A percentile compares a stretch with the other conserved stretches of the same genome.
Conservation (phyloP, 192 early-diverging fungal species). For the Coemansia asiatica region DNA sequence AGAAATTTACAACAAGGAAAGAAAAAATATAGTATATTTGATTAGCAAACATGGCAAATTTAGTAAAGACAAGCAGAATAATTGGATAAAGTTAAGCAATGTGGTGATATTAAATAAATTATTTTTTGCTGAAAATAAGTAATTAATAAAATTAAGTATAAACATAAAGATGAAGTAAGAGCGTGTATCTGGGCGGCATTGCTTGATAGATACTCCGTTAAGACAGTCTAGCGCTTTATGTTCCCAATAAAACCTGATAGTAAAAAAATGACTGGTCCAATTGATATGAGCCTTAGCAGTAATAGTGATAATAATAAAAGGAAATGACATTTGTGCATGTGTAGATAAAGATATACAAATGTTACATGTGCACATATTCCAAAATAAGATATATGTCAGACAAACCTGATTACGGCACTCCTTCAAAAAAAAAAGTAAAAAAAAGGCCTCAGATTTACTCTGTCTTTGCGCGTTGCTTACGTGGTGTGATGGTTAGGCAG, state of each 20-base stretch:
- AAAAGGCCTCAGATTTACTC: slow-evolving; percentile 17
- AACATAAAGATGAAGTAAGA: neutral
- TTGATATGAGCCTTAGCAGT: too few species aligned
- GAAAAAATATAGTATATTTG: neutral
- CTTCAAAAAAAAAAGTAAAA: neutral
- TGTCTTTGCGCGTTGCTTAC: slow-evolving; percentile 53
- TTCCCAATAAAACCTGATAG: too few species aligned
- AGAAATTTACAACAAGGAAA: slow-evolving; percentile 4
- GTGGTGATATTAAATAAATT: neutral
- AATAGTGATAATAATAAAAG: neutral
- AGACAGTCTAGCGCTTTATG: neutral
- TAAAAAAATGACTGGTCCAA: too few species aligned
- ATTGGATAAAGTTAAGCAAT: neutral
- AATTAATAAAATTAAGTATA: neutral
- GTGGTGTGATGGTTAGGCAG: slow-evolving; percentile 74
- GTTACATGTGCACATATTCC: neutral
- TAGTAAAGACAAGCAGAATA: neutral
- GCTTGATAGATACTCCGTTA: neutral
- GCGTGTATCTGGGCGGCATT: neutral
- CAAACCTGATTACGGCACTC: neutral
- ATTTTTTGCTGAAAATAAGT: neutral
- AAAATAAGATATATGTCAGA: neutral
- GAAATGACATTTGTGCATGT: neutral
- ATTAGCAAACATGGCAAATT: neutral
- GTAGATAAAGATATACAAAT: neutral